Base-by-base conservation (phyloP, 306 rosid species). In the Psophocarpus tetragonolobus region DNA sequence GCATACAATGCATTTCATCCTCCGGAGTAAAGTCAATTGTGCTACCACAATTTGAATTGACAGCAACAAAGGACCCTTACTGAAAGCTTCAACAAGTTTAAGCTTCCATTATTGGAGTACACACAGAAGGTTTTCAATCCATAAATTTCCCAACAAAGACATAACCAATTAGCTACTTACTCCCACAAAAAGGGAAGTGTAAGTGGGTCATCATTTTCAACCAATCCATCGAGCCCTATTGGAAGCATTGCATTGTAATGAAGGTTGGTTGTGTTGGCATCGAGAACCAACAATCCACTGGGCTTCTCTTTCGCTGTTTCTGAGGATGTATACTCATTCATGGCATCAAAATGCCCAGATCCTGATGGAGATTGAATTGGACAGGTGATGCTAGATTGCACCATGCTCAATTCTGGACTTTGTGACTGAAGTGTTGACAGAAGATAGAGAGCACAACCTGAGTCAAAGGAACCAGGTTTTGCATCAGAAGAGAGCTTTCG, bases 391-490 rank as follows among this genome's bases (percentile, higher is more conserved):
- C 78, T 75, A 27, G 96, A 67, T 66, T 86, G 92, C 71, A 73
- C 82, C 85, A 81, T 73, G 42, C 85, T 83, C 20, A 81, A 57
- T 51, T 82, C 88, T 12, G 90, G 45, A 58, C 62, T 77, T 79
- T 89, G 96, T 29, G 88, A 42, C 61, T 86, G 88, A 77, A 82
- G 80, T 72, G 90, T 86, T 93, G 98, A 93, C 98, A 93, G 98
- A 91, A 93, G 98, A 93, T 90, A 93, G 98, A 93, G 98, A 90
- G 98, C 97, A 90, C 96, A 85, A 80, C 93, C 88, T 1, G 97
- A 80, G 63, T 89, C 92, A 12, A 83, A 80, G 11, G 85, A 80
- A 44, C 71, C 85, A 18, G 92, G 81, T 36, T 73, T 74, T 70
- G 87, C 66, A 54, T 89, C 90, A 35, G 85, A 78, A 81, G 90